Evolutionary conservation across 2,329 filamentous ascomycete genomes (phyloP).

Genomic region (Emericellopsis cladophorae): DNA sequence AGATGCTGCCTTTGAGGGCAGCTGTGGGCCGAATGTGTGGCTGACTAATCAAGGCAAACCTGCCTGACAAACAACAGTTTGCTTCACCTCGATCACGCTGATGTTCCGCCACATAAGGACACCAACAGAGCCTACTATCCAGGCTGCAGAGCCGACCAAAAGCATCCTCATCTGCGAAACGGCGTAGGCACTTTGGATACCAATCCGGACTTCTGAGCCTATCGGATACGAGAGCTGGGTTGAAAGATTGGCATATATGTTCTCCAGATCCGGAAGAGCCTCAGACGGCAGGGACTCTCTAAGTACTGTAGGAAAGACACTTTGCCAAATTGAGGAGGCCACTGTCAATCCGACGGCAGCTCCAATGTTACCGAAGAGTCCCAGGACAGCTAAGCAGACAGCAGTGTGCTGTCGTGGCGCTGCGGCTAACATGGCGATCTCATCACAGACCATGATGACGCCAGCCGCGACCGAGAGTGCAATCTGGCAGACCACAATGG

Average conservation of each 20-base stretch:
- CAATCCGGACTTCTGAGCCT: constrained; percentile 35
- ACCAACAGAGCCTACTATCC: constrained; percentile 18
- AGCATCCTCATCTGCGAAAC: constrained; percentile 39
- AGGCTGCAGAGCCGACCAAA: background rate
- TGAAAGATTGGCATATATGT: constrained; percentile 35
- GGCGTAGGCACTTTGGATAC: constrained; percentile 48
- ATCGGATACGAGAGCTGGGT: constrained; percentile 39
- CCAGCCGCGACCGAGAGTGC: constrained; percentile 47
- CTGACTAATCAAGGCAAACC: no score
- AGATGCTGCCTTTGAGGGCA: no score
- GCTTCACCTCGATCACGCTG: constrained; percentile 30
- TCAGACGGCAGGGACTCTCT: constrained; percentile 29
- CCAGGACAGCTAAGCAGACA: constrained; percentile 44
- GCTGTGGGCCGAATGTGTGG: no score
- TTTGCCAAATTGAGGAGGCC: constrained; percentile 51
- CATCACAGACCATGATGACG: constrained; percentile 40
- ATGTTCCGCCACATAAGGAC: constrained; percentile 34
- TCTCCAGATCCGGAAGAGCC: constrained; percentile 15
- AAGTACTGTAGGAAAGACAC: constrained; percentile 41
- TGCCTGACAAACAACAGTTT: no score
- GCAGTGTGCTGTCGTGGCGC: constrained; percentile 47
- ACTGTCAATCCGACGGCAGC: constrained; percentile 46
- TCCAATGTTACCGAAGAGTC: constrained; percentile 47
- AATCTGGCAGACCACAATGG: constrained; percentile 48
- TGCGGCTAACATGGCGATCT: constrained; percentile 50